Evolutionary conservation across 306 rosid genomes (phyloP), one percentile per base, ranked within the genome.

Genomic region (Castanea crenata): DNA sequence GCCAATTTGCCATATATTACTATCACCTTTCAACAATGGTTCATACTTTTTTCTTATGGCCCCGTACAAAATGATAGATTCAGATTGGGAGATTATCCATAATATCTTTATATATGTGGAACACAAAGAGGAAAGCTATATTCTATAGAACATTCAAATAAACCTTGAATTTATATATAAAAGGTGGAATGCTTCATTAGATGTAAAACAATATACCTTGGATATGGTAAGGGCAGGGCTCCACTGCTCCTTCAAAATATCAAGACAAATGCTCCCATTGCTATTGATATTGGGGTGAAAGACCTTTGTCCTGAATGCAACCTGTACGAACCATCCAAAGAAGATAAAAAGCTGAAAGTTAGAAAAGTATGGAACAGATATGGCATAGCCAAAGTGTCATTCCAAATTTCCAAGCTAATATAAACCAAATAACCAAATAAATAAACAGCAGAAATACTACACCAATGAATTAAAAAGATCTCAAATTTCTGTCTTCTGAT

Each of bases 221-320:
- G 96, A 89, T 74, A 91, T 89, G 78, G 93, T 91, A 18, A 91
- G 80, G 54, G 95, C 95, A 58, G 95, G 95, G 80, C 95, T 89
- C 95, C 91, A 89, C 74, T 89, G 95, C 79, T 91, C 95, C 88
- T 91, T 91, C 85, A 91, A 72, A 46, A 91, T 91, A 80, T 91
- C 95, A 38, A 91, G 92, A 82, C 95, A 91, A 84, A 91, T 91
- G 83, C 95, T 91, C 54, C 95, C 95, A 11, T 91, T 91, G 88
- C 95, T 91, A 78, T 89, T 89, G 75, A 91, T 87, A 55, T 91
- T 91, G 55, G 94, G 94, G 74, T 88, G 94, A 77, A 88, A 90
- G 59, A 91, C 95, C 83, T 91, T 91, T 70, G 92, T 86, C 78
- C 89, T 84, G 88, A 89, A 91, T 6, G 92, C 92, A 44, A 91